phyloP scores from a whole-genome alignment of 352 stramenopile species.

The Halophytophthora polymorphica region DNA sequence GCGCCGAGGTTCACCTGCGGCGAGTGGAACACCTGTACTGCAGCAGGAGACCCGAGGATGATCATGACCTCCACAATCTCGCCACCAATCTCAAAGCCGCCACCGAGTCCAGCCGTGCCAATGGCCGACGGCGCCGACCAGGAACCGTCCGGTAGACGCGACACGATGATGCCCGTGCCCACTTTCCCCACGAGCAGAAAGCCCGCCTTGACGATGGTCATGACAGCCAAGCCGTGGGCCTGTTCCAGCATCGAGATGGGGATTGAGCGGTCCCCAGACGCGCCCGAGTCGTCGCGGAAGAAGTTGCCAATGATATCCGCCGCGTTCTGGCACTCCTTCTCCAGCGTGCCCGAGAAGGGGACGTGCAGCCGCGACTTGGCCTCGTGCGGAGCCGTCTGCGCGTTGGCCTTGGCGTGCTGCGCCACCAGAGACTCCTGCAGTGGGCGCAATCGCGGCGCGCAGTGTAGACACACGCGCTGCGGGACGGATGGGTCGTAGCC shows the following conservation, averaged over 20 bases:
- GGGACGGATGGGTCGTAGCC: constrained; percentile 54
- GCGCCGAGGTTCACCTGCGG: constrained; percentile 83
- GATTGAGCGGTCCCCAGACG: constrained; percentile 38
- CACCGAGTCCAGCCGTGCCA: constrained; percentile 70
- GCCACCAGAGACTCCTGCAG: constrained; percentile 48
- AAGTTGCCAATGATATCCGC: constrained; percentile 71
- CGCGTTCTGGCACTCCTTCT: constrained; percentile 59
- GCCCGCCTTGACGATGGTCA: constrained; percentile 49
- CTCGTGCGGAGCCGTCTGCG: constrained; percentile 40
- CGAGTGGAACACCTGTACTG: constrained; percentile 84
- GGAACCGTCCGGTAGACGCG: constrained; percentile 52
- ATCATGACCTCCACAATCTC: constrained; percentile 92
- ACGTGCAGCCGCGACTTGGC: constrained; percentile 38
- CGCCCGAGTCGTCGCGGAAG: constrained; percentile 52
- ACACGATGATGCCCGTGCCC: constrained; percentile 78
- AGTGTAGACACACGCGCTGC: constrained; percentile 58
- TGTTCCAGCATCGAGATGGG: constrained; percentile 50
- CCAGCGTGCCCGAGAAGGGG: constrained; percentile 49
- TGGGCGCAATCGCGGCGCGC: constrained; percentile 39
- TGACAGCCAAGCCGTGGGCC: constrained; percentile 49
- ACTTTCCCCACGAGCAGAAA: constrained; percentile 64
- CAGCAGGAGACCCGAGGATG: constrained; percentile 83
- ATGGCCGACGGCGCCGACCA: constrained; percentile 91
- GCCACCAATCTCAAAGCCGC: constrained; percentile 82
- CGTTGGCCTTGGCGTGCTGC: constrained; percentile 37